Evolutionary conservation across 345 rosid genomes (phyloP).

Genomic region (Aquilaria sinensis): DNA sequence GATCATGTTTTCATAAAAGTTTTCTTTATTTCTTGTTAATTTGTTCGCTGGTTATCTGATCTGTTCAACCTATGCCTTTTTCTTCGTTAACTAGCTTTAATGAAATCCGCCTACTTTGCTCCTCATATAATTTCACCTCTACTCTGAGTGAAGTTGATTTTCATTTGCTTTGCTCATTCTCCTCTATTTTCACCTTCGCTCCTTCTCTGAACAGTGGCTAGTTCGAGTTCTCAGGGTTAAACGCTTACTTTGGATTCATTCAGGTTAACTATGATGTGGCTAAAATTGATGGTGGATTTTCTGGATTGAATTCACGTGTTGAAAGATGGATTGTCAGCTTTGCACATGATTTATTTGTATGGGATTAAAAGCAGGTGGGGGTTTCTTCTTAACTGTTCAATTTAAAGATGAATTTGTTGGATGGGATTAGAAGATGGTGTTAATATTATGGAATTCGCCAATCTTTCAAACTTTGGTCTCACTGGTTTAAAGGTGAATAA

Average conservation of each 20-base stretch:
- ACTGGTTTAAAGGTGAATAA: too few relatives aligned
- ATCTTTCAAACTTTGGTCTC: too few relatives aligned
- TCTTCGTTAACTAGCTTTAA: constrained; percentile 35
- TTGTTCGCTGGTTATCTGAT: too few relatives aligned
- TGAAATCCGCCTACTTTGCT: constrained; percentile 60
- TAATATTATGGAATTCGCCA: too few relatives aligned
- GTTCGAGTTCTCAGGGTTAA: constrained; percentile 87
- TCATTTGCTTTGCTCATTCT: constrained; percentile 19
- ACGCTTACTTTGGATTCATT: background rate
- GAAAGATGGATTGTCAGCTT: constrained; percentile 72
- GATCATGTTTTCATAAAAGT: too few relatives aligned
- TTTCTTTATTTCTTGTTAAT: too few relatives aligned
- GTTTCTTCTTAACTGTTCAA: too few relatives aligned
- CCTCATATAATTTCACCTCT: constrained; percentile 45
- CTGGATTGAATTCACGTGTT: constrained; percentile 38
- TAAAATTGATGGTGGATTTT: background rate
- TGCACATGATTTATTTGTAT: constrained; percentile 82
- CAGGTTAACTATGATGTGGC: background rate
- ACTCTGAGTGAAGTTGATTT: constrained; percentile 46
- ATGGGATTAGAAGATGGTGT: too few relatives aligned
- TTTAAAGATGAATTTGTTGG: too few relatives aligned
- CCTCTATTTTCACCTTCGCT: constrained; percentile 58
- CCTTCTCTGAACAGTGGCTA: constrained; percentile 87
- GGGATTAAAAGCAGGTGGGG: constrained; percentile 31
- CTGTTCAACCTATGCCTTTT: too few relatives aligned